Base-by-base conservation (phyloP, 1,284 basidiomycete genomes). In the Phellinidium pouzarii region DNA sequence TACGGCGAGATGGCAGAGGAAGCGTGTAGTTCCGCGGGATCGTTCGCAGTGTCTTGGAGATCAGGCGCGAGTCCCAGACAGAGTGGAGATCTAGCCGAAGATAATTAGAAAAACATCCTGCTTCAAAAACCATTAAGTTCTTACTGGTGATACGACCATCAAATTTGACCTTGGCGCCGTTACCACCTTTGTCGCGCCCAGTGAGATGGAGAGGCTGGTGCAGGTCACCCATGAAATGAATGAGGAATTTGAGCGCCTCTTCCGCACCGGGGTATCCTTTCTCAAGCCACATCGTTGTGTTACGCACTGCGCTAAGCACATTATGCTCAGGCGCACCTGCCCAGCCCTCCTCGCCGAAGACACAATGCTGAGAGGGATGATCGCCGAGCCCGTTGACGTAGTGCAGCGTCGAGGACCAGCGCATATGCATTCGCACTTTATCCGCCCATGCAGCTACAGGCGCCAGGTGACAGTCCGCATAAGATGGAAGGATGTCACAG, bases 161-260 rank as follows among this genome's bases (percentile, higher is more conserved):
- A 64, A 87, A 92, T 9, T 69, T 62, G 26, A 92, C 87, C 60
- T 80, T 80, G 56, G 75, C 76, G 20, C 78, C 78, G 63, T 96
- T 96, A 1, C 93, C 93, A 2, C 94, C 93, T 27, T 86, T 76
- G 58, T 90, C 83, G 14, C 91, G 74, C 2, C 91, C 91, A 0
- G 88, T 87, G 40, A 96, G 76, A 66, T 97, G 94, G 47, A 96
- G 72, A 7, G 93, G 93, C 77, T 88, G 86, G 63, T 95, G 93
- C 74, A 94, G 74, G 64, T 96, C 94, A 0, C 94, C 94, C 7
- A 94, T 57, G 58, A 92, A 93, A 65, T 97, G 94, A 34, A 93
- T 79, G 46, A 97, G 72, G 72, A 95, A 96, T 64, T 91, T 88
- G 62, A 95, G 73, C 1, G 91, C 87, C 63, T 86, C 83, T 60